Percentiles rank a stretch among this genome's conserved stretches.
phyloP scores from a whole-genome alignment of 106 monocot genomes.

The Amphibolis antarctica region DNA sequence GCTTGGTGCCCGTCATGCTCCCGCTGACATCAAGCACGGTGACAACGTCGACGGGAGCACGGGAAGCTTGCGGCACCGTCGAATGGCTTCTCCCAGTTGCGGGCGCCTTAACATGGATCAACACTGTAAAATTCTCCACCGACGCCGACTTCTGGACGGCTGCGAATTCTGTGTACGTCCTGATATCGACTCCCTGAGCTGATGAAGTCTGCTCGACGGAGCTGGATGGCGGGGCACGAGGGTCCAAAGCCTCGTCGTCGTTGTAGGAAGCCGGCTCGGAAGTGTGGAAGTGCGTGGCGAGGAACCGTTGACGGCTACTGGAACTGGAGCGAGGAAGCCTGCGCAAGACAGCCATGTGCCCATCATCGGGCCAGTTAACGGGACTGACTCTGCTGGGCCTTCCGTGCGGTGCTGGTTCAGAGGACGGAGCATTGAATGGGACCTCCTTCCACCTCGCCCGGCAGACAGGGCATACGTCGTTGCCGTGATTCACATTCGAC shows the following conservation, averaged over 20 bases:
- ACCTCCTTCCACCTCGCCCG: constrained; percentile 89
- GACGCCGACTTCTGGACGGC: constrained; percentile 30
- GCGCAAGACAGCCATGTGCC: constrained; percentile 36
- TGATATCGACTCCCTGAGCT: constrained; percentile 34
- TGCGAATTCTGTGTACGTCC: constrained; percentile 47
- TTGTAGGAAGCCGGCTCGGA: constrained; percentile 41
- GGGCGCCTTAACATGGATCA: constrained; percentile 72
- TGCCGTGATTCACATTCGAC: constrained; percentile 74
- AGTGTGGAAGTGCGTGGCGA: constrained; percentile 12
- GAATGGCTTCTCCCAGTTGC: constrained; percentile 7
- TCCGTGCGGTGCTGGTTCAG: constrained; percentile 33
- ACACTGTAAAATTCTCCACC: constrained; percentile 39
- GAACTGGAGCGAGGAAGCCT: constrained; percentile 30
- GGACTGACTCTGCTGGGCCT: constrained; percentile 40
- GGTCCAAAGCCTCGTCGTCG: constrained; percentile 63
- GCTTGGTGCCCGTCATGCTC: constrained; percentile 91
- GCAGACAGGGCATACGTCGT: constrained; percentile 67
- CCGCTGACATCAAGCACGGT: constrained; percentile 90
- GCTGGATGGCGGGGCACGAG: neutral
- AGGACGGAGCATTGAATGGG: constrained; percentile 42
- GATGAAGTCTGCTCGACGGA: neutral
- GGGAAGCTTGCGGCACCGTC: constrained; percentile 12
- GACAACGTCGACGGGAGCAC: constrained; percentile 70
- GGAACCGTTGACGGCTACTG: constrained; percentile 17
- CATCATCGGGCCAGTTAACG: constrained; percentile 42